A percentile compares a stretch with the other conserved stretches of the same genome.
phyloP scores from a whole-genome alignment of 78 protist species.

The Dictyostelium brefeldianum region DNA sequence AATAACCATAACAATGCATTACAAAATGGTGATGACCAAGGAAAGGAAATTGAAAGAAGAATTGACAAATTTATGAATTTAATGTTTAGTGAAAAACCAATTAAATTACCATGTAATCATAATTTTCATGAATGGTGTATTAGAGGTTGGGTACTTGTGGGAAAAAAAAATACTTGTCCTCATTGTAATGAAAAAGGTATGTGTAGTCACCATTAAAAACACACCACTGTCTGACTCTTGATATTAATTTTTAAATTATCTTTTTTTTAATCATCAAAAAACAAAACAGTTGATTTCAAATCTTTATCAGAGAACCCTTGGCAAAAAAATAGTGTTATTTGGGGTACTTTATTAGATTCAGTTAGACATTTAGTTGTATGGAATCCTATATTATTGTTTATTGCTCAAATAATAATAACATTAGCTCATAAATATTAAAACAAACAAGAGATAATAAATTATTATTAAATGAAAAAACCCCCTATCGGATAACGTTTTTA shows the following conservation, averaged over 20 bases:
- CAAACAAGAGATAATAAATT: neutral
- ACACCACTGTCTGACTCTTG: neutral
- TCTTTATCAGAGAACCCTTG: conserved; percentile 33
- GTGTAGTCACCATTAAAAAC: neutral
- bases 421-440: neutral
- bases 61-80: conserved; percentile 48
- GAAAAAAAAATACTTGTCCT: conserved; percentile 60
- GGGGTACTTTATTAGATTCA: conserved; percentile 44
- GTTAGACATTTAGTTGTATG: conserved; percentile 37
- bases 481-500: too few species aligned
- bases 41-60: neutral
- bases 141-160: conserved; percentile 56
- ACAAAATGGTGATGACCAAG: neutral
- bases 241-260: too few species aligned
- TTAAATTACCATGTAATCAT: conserved; percentile 54
- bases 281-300: conserved; percentile 42
- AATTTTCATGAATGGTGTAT: conserved; percentile 66
- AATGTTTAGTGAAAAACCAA: conserved; percentile 50
- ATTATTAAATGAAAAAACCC: too few species aligned
- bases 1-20: neutral
- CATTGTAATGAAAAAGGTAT: conserved; percentile 69
- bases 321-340: conserved; percentile 14
- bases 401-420: neutral
- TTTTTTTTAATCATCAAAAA: too few species aligned
- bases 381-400: conserved; percentile 21